These are phyloP conservation scores for Acer yangbiense DNA, from an alignment of 345 rosid species.

Conservation along the genomic window DNA sequence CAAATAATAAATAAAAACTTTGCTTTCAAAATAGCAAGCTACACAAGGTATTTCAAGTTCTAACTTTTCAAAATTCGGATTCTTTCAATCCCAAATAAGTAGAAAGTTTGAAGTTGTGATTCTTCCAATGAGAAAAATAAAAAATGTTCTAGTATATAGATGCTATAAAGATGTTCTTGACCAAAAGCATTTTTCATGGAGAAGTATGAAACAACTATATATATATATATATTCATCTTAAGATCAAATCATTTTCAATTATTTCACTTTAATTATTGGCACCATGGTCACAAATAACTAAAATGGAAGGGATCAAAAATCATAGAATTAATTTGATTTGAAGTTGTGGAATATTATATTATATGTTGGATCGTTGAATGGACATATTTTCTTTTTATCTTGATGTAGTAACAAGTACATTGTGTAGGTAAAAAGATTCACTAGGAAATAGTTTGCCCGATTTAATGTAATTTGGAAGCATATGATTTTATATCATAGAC, in stretches of 20 bases:
- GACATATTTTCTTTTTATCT: conserved; percentile 14
- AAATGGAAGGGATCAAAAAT: no score
- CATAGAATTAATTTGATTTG: background rate
- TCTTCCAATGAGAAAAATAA: background rate
- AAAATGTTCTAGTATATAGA: background rate
- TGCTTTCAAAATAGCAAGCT: conserved; percentile 3
- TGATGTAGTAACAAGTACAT: background rate
- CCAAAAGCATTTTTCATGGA: background rate
- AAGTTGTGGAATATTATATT: background rate
- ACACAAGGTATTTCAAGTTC: background rate
- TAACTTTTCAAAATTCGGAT: background rate
- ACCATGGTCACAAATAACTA: no score
- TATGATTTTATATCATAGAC: background rate
- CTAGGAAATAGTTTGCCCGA: conserved; percentile 3
- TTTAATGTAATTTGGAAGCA: background rate
- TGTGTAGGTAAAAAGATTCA: conserved; percentile 7
- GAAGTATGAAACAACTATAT: background rate
- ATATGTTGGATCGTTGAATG: background rate
- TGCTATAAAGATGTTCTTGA: background rate
- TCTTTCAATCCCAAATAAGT: background rate
- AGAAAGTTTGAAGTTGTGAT: background rate
- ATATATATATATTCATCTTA: no score
- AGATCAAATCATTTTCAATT: background rate
- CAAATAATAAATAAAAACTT: background rate
- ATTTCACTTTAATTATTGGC: background rate